Evolutionary conservation across 1,139 yeast genomes (phyloP).

Genomic region (Candida pseudoviswanathii): DNA sequence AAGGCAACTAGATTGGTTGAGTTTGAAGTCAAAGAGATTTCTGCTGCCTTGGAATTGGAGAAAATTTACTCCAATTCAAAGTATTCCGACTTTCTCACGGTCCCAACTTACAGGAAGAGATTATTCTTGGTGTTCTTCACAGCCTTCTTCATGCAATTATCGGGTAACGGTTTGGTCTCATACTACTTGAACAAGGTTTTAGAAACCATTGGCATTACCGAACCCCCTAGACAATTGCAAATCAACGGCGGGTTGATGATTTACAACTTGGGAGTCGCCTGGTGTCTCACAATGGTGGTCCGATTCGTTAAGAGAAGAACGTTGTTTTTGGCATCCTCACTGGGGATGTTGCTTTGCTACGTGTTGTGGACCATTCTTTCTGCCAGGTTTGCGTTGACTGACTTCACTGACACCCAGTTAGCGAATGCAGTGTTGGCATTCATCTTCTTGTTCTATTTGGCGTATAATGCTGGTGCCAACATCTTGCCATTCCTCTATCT

Average conservation of each 20-base stretch:
- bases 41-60: conserved; percentile 39
- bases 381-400: conserved; percentile 39
- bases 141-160: conserved; percentile 46
- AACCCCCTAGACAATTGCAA: conserved; percentile 42
- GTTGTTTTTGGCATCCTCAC: conserved; percentile 39
- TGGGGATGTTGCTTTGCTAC: conserved; percentile 40
- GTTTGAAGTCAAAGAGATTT: conserved; percentile 49
- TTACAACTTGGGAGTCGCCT: conserved; percentile 41
- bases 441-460: conserved; percentile 43
- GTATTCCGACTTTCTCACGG: conserved; percentile 38
- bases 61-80: conserved; percentile 25
- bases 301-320: conserved; percentile 45
- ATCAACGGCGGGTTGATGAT: conserved; percentile 50
- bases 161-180: conserved; percentile 55
- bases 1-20: conserved; percentile 38
- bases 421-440: conserved; percentile 49
- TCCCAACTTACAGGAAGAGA: conserved; percentile 46
- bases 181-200: conserved; percentile 52
- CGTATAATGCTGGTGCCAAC: conserved; percentile 37
- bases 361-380: conserved; percentile 42
- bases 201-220: conserved; percentile 51
- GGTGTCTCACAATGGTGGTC: conserved; percentile 30
- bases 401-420: conserved; percentile 31
- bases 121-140: conserved; percentile 36
- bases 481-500: conserved; percentile 39